Evolutionary conservation across 371 early-diverging fungal species (phyloP), one percentile per base, ranked within the genome.

Genomic region (Mortierella sp.): DNA sequence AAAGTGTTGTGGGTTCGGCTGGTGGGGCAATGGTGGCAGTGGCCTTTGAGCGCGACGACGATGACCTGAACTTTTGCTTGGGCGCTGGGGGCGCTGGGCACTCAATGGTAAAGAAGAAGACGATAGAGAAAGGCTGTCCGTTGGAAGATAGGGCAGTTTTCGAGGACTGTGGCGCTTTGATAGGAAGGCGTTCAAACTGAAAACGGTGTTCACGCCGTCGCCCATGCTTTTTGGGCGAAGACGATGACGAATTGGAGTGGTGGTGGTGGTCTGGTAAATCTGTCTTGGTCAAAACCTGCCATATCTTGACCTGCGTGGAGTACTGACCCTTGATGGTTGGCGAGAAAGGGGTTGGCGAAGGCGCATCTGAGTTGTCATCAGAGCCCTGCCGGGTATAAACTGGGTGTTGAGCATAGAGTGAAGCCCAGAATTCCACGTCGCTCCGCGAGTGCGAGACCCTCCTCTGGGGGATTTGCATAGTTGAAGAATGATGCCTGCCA

Each of bases 51-150:
- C n/a, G n/a, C n/a, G n/a, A n/a, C n/a, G n/a, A n/a, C n/a, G n/a
- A n/a, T n/a, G n/a, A n/a, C n/a, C n/a, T n/a, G n/a, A n/a, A n/a
- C n/a, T n/a, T n/a, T n/a, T n/a, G n/a, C n/a, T n/a, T n/a, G n/a
- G n/a, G n/a, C n/a, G n/a, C n/a, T n/a, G n/a, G n/a, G n/a, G n/a
- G n/a, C n/a, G n/a, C n/a, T n/a, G n/a, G n/a, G n/a, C n/a, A 22
- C n/a, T 71, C 71, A 10, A 71, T 60, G 0, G 71, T 71, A 49
- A 71, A 71, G 60, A 71, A 71, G 57, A 71, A 64, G 14, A 71
- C 71, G 57, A 71, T 47, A 3, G 71, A 64, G 60, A 71, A 64
- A 6, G 64, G 65, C 19, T 19, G 57, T 6, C 64, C 71, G 29
- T 60, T 28, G 9, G 60, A 43, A 1, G 71, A 71, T 16, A 64